Conservation (phyloP, 2,329 filamentous ascomycete genomes). For the Colletotrichum theobromicola region DNA sequence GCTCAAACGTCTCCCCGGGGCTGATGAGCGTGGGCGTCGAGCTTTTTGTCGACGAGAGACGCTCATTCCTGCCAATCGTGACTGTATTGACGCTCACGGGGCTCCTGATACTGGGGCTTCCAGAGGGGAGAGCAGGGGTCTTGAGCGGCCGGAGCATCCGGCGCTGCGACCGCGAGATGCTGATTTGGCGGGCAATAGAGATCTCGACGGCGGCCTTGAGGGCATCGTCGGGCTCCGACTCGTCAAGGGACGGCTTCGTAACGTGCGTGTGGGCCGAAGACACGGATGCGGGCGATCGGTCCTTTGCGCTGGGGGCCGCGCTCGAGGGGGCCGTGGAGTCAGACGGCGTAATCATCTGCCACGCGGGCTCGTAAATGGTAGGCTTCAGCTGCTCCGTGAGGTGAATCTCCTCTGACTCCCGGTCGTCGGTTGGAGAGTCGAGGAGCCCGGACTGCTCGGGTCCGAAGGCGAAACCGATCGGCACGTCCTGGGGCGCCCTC, state of each 20-base stretch:
- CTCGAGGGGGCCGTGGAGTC: slow-evolving; percentile 25
- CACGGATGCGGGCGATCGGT: slow-evolving; percentile 34
- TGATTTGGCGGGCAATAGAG: slow-evolving; percentile 73
- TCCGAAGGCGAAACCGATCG: slow-evolving; percentile 30
- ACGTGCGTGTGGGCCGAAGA: slow-evolving; percentile 38
- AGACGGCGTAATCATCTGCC: slow-evolving; percentile 52
- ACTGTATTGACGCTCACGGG: slow-evolving; percentile 17
- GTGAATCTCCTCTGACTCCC: slow-evolving; percentile 27
- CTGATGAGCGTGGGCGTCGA: slow-evolving; percentile 52
- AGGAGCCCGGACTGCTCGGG: slow-evolving; percentile 40
- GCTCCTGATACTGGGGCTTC: slow-evolving; percentile 13
- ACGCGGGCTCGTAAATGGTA: slow-evolving; percentile 45
- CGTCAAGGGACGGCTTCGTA: slow-evolving; percentile 40
- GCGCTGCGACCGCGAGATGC: slow-evolving; percentile 66
- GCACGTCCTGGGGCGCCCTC: not conserved
- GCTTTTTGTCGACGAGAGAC: slow-evolving; percentile 40
- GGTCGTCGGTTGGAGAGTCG: slow-evolving; percentile 44
- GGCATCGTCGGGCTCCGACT: slow-evolving; percentile 39
- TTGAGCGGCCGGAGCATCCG: slow-evolving; percentile 63
- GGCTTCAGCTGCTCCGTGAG: slow-evolving; percentile 37
- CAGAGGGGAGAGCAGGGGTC: slow-evolving; percentile 27
- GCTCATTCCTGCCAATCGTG: slow-evolving; percentile 28
- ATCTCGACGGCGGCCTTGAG: slow-evolving; percentile 65
- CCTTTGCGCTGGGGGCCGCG: slow-evolving; percentile 30
- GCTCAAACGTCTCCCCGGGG: slow-evolving; percentile 34